These are phyloP conservation scores for Xylona heveae DNA, from an alignment of 495 filamentous ascomycete species.

Conservation along the genomic window DNA sequence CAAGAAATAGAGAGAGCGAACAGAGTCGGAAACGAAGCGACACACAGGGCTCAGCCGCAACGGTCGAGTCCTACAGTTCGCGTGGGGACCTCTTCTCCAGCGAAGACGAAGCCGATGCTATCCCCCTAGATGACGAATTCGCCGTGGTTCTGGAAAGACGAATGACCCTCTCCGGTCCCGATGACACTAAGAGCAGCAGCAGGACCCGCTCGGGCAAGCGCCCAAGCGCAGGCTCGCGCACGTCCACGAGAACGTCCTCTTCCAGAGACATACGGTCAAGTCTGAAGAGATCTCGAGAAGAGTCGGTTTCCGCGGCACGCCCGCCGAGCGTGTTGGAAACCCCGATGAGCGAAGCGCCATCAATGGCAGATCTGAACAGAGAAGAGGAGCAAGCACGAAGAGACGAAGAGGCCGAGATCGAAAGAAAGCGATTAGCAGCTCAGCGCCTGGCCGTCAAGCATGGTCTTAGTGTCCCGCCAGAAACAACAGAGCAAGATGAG, in stretches of 20 bases:
- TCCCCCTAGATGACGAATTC: slow-evolving; percentile 87
- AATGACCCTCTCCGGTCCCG: slow-evolving; percentile 32
- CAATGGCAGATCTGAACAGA: slow-evolving; percentile 48
- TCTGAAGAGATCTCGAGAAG: slow-evolving; percentile 7
- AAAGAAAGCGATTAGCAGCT: slow-evolving; percentile 50
- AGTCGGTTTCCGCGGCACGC: slow-evolving; percentile 13
- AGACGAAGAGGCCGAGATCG: slow-evolving; percentile 51
- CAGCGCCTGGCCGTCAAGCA: slow-evolving; percentile 45
- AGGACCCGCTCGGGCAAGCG: slow-evolving; percentile 10
- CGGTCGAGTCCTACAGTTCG: slow-evolving; percentile 78
- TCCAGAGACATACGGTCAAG: slow-evolving; percentile 15
- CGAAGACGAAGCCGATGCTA: slow-evolving; percentile 75
- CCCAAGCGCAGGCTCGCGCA: slow-evolving; percentile 14
- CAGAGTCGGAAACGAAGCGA: slow-evolving; percentile 50
- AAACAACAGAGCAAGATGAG: no score
- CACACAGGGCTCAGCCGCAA: slow-evolving; percentile 63
- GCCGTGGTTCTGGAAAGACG: slow-evolving; percentile 52
- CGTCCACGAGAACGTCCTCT: slow-evolving; percentile 9
- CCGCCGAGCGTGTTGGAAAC: neutral
- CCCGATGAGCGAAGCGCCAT: slow-evolving; percentile 21
- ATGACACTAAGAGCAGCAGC: slow-evolving; percentile 19
- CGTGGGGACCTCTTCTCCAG: slow-evolving; percentile 85
- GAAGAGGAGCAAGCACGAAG: slow-evolving; percentile 50
- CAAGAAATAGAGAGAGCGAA: slow-evolving; percentile 9
- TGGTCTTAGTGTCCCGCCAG: slow-evolving; percentile 35